A percentile compares a stretch with the other conserved stretches of the same genome.
These are phyloP conservation scores for Dothideomycetes sp. DNA, from an alignment of 2,329 filamentous ascomycete species.

Conservation along the genomic window DNA sequence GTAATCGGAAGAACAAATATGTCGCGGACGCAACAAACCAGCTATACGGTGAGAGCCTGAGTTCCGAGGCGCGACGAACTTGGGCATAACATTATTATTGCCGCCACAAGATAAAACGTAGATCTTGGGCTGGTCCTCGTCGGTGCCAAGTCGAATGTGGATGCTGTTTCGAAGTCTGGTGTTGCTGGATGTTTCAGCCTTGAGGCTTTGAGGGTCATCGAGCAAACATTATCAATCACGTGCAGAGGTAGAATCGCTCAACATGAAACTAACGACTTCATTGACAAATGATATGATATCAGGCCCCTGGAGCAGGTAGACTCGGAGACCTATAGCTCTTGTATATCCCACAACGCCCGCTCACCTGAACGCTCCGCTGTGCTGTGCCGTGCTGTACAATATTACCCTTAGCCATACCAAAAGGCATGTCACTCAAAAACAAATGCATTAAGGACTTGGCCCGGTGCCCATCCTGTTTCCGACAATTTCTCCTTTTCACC, in stretches of 20 bases:
- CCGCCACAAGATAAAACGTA: neutral
- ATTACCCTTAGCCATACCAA: too few species aligned
- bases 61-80: constrained; percentile 30
- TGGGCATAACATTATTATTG: constrained; percentile 15
- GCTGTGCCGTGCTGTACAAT: too few species aligned
- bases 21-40: constrained; percentile 24
- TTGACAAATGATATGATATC: too few species aligned
- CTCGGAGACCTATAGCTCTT: too few species aligned
- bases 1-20: neutral
- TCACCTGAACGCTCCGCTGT: too few species aligned
- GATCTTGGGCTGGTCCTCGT: too few species aligned
- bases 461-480: constrained; percentile 64
- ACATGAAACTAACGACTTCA: constrained; percentile 1
- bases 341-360: neutral
- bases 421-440: constrained; percentile 39
- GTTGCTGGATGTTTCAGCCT: too few species aligned
- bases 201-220: too few species aligned
- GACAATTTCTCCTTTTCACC: constrained; percentile 55
- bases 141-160: too few species aligned
- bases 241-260: neutral
- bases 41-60: constrained; percentile 42
- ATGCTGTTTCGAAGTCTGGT: too few species aligned
- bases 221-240: neutral
- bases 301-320: too few species aligned
- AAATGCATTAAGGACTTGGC: constrained; percentile 67